These are phyloP conservation scores for Cercospora janseana DNA, from an alignment of 2,329 filamentous ascomycete genomes.

Conservation along the genomic window DNA sequence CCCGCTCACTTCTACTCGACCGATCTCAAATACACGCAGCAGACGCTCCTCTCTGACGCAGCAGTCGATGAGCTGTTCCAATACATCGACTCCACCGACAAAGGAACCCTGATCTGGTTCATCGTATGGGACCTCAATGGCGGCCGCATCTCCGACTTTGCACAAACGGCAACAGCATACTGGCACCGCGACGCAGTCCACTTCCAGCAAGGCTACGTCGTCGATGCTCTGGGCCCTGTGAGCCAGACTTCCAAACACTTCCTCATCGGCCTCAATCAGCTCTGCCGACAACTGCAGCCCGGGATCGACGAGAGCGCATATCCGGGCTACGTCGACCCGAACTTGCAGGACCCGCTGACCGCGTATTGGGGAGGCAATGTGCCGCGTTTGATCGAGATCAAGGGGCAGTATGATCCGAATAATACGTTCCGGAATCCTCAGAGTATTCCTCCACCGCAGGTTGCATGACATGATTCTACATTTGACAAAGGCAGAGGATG, in stretches of 20 bases:
- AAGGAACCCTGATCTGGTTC: conserved; percentile 23
- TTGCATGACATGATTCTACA: no score
- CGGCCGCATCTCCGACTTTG: conserved; percentile 22
- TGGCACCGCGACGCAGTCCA: conserved; percentile 27
- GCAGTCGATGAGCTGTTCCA: conserved; percentile 27
- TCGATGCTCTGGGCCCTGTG: conserved; percentile 14
- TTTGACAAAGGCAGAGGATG: no score
- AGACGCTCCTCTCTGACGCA: conserved; percentile 18
- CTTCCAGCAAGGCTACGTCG: conserved; percentile 24
- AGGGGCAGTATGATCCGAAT: conserved; percentile 36
- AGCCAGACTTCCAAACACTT: conserved; percentile 15
- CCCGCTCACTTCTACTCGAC: conserved; percentile 28
- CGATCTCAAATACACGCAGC: conserved; percentile 19
- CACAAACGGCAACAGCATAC: conserved; percentile 24
- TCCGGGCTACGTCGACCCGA: conserved; percentile 30
- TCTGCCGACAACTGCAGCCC: conserved; percentile 14
- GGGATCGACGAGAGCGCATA: conserved; percentile 25
- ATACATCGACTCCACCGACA: conserved; percentile 22
- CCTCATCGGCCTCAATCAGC: conserved; percentile 19
- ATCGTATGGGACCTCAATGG: conserved; percentile 25
- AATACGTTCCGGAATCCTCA: conserved; percentile 31
- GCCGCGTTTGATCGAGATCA: conserved; percentile 32
- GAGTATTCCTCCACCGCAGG: conserved; percentile 18
- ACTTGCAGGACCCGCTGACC: conserved; percentile 34
- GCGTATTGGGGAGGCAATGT: conserved; percentile 36